Percentiles rank a stretch among this genome's conserved stretches.
Evolutionary conservation across 257 asterid genomes (phyloP).

Genomic region (Nicotiana attenuata): DNA sequence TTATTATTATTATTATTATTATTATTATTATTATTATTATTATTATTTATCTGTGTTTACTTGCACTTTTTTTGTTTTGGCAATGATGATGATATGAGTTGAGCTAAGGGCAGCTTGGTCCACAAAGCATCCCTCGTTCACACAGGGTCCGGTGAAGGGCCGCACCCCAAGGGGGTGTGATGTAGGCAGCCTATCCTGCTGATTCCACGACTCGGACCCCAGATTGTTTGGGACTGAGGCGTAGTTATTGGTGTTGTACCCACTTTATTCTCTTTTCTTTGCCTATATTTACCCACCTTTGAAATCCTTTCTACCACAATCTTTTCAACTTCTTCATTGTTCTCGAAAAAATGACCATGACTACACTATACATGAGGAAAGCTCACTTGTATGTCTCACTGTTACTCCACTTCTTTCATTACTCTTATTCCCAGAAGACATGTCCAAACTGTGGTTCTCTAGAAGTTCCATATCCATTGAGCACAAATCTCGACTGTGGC

Average conservation of each 20-base stretch:
- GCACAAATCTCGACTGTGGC: constrained; percentile 35
- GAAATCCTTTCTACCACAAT: constrained; percentile 6
- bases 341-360: constrained; percentile 18
- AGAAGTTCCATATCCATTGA: constrained; percentile 38
- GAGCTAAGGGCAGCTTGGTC: too few species aligned
- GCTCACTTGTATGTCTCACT: constrained; percentile 12
- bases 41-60: too few species aligned
- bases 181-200: too few species aligned
- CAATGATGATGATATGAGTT: too few species aligned
- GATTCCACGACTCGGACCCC: too few species aligned
- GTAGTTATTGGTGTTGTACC: not conserved
- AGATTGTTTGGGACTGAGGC: too few species aligned
- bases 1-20: too few species aligned
- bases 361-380: not conserved
- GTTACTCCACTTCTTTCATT: constrained; percentile 18
- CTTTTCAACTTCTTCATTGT: constrained; percentile 9
- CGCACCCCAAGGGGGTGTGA: too few species aligned
- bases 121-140: too few species aligned
- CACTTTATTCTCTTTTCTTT: constrained; percentile 25
- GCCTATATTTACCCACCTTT: constrained; percentile 27
- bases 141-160: too few species aligned
- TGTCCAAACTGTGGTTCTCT: constrained; percentile 40
- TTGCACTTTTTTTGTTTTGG: too few species aligned
- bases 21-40: too few species aligned
- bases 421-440: constrained; percentile 26